These are phyloP conservation scores for Tephrocybe sp. DNA, from an alignment of 768 basidiomycete species.

Conservation along the genomic window DNA sequence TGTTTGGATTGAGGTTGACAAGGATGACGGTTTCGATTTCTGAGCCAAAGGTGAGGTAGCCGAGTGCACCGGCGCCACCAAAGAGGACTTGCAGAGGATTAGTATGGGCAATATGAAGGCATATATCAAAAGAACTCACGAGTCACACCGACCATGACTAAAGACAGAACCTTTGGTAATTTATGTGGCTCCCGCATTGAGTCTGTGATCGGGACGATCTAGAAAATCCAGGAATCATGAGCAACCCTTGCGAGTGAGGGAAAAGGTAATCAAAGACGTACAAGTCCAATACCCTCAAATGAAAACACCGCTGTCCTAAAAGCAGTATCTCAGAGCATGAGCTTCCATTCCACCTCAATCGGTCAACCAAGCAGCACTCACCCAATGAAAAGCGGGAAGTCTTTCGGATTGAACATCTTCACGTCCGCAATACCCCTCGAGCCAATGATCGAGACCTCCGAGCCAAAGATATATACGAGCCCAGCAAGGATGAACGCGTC, in stretches of 20 bases:
- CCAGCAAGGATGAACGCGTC: conserved; percentile 95
- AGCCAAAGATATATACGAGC: conserved; percentile 82
- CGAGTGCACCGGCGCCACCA: conserved; percentile 83
- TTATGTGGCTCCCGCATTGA: conserved; percentile 95
- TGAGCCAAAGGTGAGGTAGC: conserved; percentile 86
- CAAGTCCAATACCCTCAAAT: conserved; percentile 95
- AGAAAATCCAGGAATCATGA: conserved; percentile 3
- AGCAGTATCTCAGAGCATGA: conserved; percentile 1
- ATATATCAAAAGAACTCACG: conserved; percentile 37
- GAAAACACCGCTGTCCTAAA: conserved; percentile 94
- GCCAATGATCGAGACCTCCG: conserved; percentile 72
- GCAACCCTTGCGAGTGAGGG: no score
- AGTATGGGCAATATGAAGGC: background rate
- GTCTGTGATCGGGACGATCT: conserved; percentile 95
- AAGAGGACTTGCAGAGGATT: conserved; percentile 60
- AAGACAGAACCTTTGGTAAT: conserved; percentile 85
- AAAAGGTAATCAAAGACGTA: conserved; percentile 30
- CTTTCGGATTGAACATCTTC: conserved; percentile 82
- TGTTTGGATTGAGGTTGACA: conserved; percentile 85
- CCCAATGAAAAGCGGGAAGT: conserved; percentile 93
- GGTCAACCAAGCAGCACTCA: conserved; percentile 33
- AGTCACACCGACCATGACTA: conserved; percentile 87
- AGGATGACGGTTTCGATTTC: conserved; percentile 92
- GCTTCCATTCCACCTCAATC: background rate
- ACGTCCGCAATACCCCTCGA: conserved; percentile 75